These are phyloP conservation scores for Solanum hybrid DNA, from an alignment of 305 asterid species.

Conservation along the genomic window DNA sequence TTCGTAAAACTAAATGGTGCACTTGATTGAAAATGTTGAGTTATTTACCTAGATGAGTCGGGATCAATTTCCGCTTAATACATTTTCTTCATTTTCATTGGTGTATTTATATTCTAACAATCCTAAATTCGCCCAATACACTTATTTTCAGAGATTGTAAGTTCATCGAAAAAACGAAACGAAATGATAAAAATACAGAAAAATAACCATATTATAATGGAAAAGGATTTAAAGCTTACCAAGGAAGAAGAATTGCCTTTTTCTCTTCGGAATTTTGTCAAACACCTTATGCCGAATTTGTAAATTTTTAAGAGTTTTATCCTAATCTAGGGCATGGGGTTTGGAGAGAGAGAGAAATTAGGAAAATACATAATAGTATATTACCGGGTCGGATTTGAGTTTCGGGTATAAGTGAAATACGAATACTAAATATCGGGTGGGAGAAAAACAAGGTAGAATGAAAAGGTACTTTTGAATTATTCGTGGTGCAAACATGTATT, in stretches of 20 bases:
- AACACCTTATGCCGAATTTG: background rate
- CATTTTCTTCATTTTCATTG: background rate
- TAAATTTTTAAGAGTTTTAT: background rate
- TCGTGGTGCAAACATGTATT: fast-evolving
- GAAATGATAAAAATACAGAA: background rate
- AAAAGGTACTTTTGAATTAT: background rate
- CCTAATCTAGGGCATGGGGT: background rate
- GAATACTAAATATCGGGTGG: background rate
- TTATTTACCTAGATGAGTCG: background rate
- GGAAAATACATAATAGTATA: background rate
- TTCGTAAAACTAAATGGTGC: background rate
- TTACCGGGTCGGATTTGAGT: background rate
- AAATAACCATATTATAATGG: background rate
- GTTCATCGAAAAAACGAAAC: background rate
- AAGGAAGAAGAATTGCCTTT: background rate
- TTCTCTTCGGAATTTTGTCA: background rate
- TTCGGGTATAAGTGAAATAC: background rate
- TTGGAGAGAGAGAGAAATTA: background rate
- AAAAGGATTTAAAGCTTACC: background rate
- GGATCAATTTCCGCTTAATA: background rate
- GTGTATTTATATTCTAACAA: background rate
- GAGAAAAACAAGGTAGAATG: background rate
- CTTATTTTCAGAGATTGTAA: background rate
- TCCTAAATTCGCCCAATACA: background rate
- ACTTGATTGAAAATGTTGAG: background rate